A percentile compares a stretch with the other conserved stretches of the same genome.
These are phyloP conservation scores for Monilinia vaccinii-corymbosi DNA, from an alignment of 2,329 filamentous ascomycete genomes.

Conservation along the genomic window DNA sequence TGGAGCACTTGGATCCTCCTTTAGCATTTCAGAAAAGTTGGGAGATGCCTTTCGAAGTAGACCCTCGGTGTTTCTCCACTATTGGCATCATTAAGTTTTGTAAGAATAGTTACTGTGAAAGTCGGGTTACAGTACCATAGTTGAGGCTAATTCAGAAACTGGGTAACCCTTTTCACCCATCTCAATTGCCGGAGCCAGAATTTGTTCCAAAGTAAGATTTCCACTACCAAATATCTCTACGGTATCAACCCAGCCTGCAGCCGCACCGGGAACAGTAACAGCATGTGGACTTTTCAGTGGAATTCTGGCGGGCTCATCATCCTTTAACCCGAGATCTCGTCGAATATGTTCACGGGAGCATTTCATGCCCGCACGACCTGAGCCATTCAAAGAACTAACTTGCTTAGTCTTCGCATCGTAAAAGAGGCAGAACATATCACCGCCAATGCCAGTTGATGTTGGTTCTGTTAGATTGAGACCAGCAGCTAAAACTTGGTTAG, in stretches of 20 bases:
- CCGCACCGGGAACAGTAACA: conserved; percentile 80
- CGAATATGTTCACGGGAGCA: conserved; percentile 63
- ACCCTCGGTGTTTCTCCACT: conserved; percentile 66
- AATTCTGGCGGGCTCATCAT: conserved; percentile 49
- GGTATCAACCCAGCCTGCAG: conserved; percentile 88
- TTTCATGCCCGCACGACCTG: conserved; percentile 68
- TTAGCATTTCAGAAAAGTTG: conserved; percentile 81
- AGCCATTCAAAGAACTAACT: conserved; percentile 83
- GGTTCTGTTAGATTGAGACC: conserved; percentile 92
- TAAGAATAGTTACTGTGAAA: not conserved
- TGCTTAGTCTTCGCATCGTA: conserved; percentile 50
- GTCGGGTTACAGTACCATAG: conserved; percentile 18
- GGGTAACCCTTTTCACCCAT: conserved; percentile 85
- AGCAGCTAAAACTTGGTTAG: conserved; percentile 50
- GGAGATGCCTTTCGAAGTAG: conserved; percentile 65
- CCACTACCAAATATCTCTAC: conserved; percentile 85
- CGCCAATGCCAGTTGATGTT: conserved; percentile 86
- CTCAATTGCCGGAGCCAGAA: conserved; percentile 74
- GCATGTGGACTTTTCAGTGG: conserved; percentile 70
- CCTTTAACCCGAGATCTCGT: conserved; percentile 55
- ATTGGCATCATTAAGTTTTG: conserved; percentile 5
- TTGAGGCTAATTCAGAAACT: conserved; percentile 60
- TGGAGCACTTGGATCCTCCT: conserved; percentile 57
- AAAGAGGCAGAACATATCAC: conserved; percentile 56
- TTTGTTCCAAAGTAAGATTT: conserved; percentile 65